Base-by-base conservation (phyloP, 352 stramenopile species). In the Globisporangium cystogenes region DNA sequence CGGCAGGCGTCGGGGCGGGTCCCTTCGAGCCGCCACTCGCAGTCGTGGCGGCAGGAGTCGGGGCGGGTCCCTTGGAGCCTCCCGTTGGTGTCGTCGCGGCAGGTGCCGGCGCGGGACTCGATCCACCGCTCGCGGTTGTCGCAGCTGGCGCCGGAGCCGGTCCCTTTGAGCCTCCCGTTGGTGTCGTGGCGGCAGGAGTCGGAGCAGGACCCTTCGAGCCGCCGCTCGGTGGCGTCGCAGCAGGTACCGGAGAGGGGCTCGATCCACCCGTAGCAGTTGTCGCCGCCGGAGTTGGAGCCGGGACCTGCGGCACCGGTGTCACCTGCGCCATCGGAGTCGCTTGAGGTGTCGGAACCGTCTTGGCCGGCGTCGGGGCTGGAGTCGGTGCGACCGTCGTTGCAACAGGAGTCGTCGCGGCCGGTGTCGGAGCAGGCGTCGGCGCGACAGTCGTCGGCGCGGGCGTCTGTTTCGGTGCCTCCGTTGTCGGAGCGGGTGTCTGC, bases 401-500 rank as follows among this genome's bases (percentile, higher is more conserved):
- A 33, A 36, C 18, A 21, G 47, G 33, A 43, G 47, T 53, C 2
- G 47, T 31, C 27, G 20, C 14, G 11, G 29, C 33, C 14, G 29
- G 47, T 42, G 47, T 53, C n/a, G 44, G 11, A 37, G 44, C 24
- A 29, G 46, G 29, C 11, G 42, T 18, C 11, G 42, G 23, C 7
- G 21, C 15, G 1, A 26, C 10, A 48, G 42, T 33, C 23, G 42
- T 48, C 23, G 29, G 29, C 11, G 29, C 29, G 7, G 48, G 48
- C 4, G 35, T 45, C 10, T 45, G 35, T 15, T 31, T 43, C 35
- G 49, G 49, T 2, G 37, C 16, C 36, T 21, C 48, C 1, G 36
- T 40, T 2, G 51, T 59, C 21, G 53, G 45, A 40, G 36, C 20
- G 2, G 53, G 53, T 0, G 53, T 59, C n/a, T 48, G 35, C 36